These are phyloP conservation scores for Ogataea saltuana DNA, from an alignment of 805 yeast species.

Conservation along the genomic window DNA sequence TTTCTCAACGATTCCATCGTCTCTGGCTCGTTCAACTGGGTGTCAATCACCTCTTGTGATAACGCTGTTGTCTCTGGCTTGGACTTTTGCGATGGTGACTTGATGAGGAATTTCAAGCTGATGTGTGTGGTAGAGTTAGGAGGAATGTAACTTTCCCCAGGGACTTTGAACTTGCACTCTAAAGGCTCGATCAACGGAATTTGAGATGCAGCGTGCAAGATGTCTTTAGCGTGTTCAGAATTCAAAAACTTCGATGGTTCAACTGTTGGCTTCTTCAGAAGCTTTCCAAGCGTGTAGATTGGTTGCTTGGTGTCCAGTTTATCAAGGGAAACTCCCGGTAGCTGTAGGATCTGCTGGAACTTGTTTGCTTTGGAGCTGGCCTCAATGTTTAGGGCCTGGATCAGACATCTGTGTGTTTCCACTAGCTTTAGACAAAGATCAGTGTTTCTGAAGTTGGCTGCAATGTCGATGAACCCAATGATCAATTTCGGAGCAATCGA, in stretches of 20 bases:
- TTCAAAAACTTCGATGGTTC: slow-evolving; percentile 60
- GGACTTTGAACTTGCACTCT: slow-evolving; percentile 74
- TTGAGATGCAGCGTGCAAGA: slow-evolving; percentile 56
- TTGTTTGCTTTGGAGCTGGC: slow-evolving; percentile 43
- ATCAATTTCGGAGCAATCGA: slow-evolving; percentile 66
- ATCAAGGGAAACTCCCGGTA: slow-evolving; percentile 66
- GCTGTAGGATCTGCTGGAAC: slow-evolving; percentile 71
- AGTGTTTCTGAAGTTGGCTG: slow-evolving; percentile 72
- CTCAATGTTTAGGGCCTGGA: slow-evolving; percentile 64
- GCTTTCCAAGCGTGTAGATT: slow-evolving; percentile 68
- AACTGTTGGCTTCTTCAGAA: slow-evolving; percentile 57
- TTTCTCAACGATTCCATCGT: slow-evolving; percentile 66
- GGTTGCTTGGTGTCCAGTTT: slow-evolving; percentile 49
- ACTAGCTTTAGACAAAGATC: slow-evolving; percentile 61
- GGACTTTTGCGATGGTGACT: slow-evolving; percentile 70
- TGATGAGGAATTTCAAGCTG: slow-evolving; percentile 70
- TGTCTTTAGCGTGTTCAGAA: slow-evolving; percentile 43
- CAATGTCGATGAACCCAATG: slow-evolving; percentile 75
- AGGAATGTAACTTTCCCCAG: slow-evolving; percentile 76
- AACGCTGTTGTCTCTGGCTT: slow-evolving; percentile 46
- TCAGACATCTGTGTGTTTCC: slow-evolving; percentile 67
- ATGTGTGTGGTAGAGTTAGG: slow-evolving; percentile 76
- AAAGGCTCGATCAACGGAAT: slow-evolving; percentile 71
- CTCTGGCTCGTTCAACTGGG: slow-evolving; percentile 53
- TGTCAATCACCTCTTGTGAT: slow-evolving; percentile 34